Evolutionary conservation across 2,329 filamentous ascomycete genomes (phyloP), one percentile per base, ranked within the genome.

Genomic region (Didymella pomorum): DNA sequence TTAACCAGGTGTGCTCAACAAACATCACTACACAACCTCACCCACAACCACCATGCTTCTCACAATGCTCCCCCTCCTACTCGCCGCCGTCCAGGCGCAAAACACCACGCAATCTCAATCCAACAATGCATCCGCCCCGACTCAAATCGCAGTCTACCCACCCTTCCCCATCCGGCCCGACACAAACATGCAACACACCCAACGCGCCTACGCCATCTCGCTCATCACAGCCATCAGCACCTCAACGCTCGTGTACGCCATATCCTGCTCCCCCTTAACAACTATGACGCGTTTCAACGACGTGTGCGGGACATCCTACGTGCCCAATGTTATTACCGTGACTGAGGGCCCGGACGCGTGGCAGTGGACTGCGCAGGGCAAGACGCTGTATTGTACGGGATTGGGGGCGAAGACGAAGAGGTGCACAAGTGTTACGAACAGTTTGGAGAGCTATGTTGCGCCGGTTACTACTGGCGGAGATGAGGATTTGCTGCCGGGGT

Each of bases 131-230:
- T 26, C 6, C 1, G 4, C 14, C 7, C 39, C 39, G 18, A 49
- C 52, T 3, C 51, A 51, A 12, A 57, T 57, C 21, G 54, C 54
- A 16, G 48, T 60, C 37, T 60, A 57, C 18, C 58, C 58, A 35
- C 58, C 58, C n/a, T 60, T 56, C n/a, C 58, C 58, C 12, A 60
- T 60, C 39, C 52, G 54, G 16, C 31, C 49, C 45, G 60, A 39
- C 43, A 50, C 42, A 4, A 56, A 49, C 28, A 56, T 55, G 56
- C 56, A 56, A 50, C 60, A 62, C 44, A 43, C 42, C 18, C 50
- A 59, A 26, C 60, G 60, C 14, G 56, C 56, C 33, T 62, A 62
- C 56, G 53, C 50, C 16, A 52, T 58, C 48, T 62, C 60, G 21
- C 39, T 62, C 10, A 56, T 62, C 31, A 62, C 50, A 16, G 44